These are phyloP conservation scores for Arachnopeziza araneosa DNA, from an alignment of 2,329 filamentous ascomycete species.

Conservation along the genomic window DNA sequence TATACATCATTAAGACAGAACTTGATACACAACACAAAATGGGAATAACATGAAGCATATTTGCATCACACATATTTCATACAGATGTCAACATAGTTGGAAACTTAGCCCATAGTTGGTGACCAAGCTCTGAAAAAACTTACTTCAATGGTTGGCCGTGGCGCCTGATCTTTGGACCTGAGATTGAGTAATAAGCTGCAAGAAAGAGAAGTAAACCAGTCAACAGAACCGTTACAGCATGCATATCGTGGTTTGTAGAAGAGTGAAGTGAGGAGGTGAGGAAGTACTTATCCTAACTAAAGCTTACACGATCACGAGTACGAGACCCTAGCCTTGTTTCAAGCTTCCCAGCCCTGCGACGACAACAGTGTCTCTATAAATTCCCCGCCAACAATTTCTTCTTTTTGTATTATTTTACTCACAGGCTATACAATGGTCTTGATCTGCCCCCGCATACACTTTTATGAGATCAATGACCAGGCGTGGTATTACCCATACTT, in stretches of 20 bases:
- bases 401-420: neutral
- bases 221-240: neutral
- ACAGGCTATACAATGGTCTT: constrained; percentile 36
- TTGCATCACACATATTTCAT: neutral
- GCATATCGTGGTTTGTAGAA: neutral
- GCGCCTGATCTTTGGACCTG: constrained; percentile 21
- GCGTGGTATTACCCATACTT: constrained; percentile 45
- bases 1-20: constrained; percentile 4
- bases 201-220: neutral
- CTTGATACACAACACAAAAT: neutral
- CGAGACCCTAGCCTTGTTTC: constrained; percentile 16
- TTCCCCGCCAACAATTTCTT: neutral
- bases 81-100: no score
- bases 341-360: constrained; percentile 7
- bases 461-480: constrained; percentile 65
- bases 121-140: neutral
- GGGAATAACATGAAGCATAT: neutral
- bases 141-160: constrained; percentile 27
- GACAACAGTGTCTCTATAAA: neutral
- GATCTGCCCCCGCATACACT: constrained; percentile 52
- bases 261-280: neutral
- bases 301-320: neutral
- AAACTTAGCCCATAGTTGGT: neutral
- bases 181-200: neutral
- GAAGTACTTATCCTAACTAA: neutral